Evolutionary conservation across 352 stramenopile genomes (phyloP), one percentile per base, ranked within the genome.

Genomic region (Phytophthora citricola): DNA sequence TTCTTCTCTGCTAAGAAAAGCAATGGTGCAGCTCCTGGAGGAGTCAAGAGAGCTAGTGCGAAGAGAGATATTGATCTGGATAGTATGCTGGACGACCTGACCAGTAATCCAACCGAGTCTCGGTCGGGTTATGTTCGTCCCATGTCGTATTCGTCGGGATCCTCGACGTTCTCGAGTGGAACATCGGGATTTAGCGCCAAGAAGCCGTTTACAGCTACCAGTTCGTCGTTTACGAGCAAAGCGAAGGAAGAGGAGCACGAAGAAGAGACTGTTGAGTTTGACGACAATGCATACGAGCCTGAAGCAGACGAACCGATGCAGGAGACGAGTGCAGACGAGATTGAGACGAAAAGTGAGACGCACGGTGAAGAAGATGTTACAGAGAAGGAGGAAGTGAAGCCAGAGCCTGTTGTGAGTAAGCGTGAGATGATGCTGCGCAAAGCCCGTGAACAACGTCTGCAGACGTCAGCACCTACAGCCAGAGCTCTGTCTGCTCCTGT

Each of bases 1-100:
- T 95, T 95, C 55, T 94, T 94, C 68, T 92, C 85, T 10, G 67
- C 79, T 12, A 36, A 36, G 31, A 36, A 81, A 45, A 66, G 43
- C 20, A 63, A 44, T n/a, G 63, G 64, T 17, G 59, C 66, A 29
- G 52, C 75, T 46, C 58, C 69, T 46, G 60, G 63, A 46, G 51
- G 47, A 20, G 52, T 46, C 1, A 62, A 65, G 12, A 53, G 58
- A 36, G 26, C 57, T 12, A 63, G 45, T 52, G 62, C 79, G 2
- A 95, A 93, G 64, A 76, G 68, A 78, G 87, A 95, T 52, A 94
- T 95, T 53, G 87, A 95, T 72, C 50, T 95, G 34, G 84, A 95
- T 49, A 95, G 87, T 43, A 92, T 95, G 85, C 65, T 95, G 27
- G 83, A 92, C 27, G 87, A 95, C 46, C 62, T 95, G 17, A 94